Evolutionary conservation across 148 eudicot genomes (phyloP).

Genomic region (Camellia granthamiana): DNA sequence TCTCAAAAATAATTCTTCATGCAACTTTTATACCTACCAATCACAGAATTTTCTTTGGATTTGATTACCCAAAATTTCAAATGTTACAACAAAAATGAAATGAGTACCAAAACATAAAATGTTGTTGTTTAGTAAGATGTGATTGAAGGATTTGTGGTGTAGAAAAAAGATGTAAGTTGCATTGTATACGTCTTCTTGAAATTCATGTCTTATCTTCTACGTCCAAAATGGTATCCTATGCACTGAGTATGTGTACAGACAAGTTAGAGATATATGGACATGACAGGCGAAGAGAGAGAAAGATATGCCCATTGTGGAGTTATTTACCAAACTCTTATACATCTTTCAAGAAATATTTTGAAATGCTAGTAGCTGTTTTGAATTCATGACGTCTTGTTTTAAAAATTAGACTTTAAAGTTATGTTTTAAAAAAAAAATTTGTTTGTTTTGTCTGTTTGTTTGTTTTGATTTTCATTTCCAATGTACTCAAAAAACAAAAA

Average conservation of each 20-base stretch:
- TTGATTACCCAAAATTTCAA: neutral
- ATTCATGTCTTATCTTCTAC: neutral
- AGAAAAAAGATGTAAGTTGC: too few relatives aligned
- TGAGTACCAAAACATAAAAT: neutral
- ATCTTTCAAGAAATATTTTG: too few relatives aligned
- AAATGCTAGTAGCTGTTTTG: too few relatives aligned
- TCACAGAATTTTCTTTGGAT: neutral
- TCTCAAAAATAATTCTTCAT: neutral
- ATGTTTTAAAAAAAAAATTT: too few relatives aligned
- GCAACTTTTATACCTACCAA: neutral
- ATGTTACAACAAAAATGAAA: neutral
- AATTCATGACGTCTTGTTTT: too few relatives aligned
- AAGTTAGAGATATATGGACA: too few relatives aligned
- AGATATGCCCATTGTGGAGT: neutral
- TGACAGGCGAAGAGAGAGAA: neutral
- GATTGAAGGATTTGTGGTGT: neutral
- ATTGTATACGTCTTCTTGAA: neutral
- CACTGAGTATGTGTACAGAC: neutral
- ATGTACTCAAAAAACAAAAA: too few relatives aligned
- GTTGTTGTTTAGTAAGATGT: neutral
- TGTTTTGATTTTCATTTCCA: too few relatives aligned
- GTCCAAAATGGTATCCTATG: slow-evolving; percentile 21
- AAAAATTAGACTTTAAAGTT: too few relatives aligned
- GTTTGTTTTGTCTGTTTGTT: too few relatives aligned
- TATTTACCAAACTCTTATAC: too few relatives aligned